Conservation (phyloP, 495 filamentous ascomycete species). For the Xylaria acuta region DNA sequence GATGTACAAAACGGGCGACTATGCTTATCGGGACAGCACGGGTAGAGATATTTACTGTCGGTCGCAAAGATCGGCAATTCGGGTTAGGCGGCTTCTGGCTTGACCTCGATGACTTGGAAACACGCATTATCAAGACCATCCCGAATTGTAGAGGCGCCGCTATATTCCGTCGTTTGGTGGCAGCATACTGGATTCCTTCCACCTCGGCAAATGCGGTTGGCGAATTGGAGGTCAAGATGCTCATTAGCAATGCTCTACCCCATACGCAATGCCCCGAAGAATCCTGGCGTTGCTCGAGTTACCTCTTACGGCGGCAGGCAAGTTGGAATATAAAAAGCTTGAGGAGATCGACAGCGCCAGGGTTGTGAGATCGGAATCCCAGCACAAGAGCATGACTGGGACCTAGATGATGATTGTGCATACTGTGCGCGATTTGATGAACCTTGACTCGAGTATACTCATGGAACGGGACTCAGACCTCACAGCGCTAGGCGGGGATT, state of each 20-base stretch:
- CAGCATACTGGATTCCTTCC: background rate
- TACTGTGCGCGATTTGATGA: background rate
- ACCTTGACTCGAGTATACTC: background rate
- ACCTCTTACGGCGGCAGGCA: background rate
- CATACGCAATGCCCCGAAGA: background rate
- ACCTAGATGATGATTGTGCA: background rate
- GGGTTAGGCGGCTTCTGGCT: background rate
- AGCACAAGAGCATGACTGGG: background rate
- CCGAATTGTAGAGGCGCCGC: background rate
- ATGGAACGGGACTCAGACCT: too few relatives aligned
- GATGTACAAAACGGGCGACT: background rate
- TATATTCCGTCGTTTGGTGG: background rate
- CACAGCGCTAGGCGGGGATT: too few relatives aligned
- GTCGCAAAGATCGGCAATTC: background rate
- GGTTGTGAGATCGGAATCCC: background rate
- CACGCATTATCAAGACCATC: background rate
- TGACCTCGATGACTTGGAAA: background rate
- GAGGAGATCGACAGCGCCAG: background rate
- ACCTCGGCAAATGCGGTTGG: background rate
- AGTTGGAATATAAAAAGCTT: background rate
- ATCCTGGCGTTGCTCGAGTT: background rate
- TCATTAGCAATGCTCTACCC: background rate
- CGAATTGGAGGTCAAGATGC: background rate
- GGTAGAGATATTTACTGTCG: background rate
- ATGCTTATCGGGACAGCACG: background rate